These are phyloP conservation scores for Solanum piurae DNA, from an alignment of 257 asterid species.

Conservation along the genomic window DNA sequence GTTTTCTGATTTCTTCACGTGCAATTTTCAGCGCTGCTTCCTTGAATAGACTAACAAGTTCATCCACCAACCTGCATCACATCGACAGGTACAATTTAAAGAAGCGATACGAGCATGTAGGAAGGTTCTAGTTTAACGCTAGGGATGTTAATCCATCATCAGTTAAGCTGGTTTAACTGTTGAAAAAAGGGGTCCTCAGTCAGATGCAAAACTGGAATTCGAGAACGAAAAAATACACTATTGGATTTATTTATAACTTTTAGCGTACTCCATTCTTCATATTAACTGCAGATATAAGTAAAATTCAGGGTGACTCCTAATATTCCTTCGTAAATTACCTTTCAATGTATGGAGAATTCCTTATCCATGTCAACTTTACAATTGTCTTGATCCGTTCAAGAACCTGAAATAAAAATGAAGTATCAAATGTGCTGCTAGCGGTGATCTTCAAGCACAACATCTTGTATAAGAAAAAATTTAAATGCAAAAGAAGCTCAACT, in stretches of 20 bases:
- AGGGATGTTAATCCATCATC: neutral
- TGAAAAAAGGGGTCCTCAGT: neutral
- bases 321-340: constrained; percentile 30
- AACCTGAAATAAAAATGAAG: constrained; percentile 43
- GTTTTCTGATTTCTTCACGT: constrained; percentile 65
- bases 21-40: constrained; percentile 67
- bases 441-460: neutral
- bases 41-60: constrained; percentile 67
- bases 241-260: neutral
- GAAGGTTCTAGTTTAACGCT: neutral
- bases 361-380: constrained; percentile 70
- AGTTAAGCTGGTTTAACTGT: neutral
- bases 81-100: neutral
- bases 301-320: neutral
- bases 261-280: neutral
- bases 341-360: constrained; percentile 59
- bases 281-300: neutral
- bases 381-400: constrained; percentile 49
- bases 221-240: neutral
- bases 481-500: neutral
- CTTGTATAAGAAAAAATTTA: neutral
- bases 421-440: neutral
- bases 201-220: neutral
- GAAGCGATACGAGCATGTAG: neutral
- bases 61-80: constrained; percentile 65